A percentile compares a stretch with the other conserved stretches of the same genome.
phyloP scores from a whole-genome alignment of 768 basidiomycete genomes.

The Dentipellis sp. region DNA sequence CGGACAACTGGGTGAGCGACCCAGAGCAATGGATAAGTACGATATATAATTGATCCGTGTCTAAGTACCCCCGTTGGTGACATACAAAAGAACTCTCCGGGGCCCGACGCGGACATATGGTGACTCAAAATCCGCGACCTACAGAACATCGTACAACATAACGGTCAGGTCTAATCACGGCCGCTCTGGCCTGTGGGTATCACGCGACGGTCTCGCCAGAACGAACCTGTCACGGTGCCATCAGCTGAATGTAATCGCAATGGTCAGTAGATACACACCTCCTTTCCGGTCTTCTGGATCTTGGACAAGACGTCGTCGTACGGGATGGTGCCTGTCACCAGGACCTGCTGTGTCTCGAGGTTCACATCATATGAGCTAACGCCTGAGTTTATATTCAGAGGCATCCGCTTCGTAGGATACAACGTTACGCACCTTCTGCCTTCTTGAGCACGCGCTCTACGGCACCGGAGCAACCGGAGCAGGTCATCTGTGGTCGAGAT shows the following conservation, averaged over 20 bases:
- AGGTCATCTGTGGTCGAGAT: conserved; percentile 61
- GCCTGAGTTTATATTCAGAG: conserved; percentile 20
- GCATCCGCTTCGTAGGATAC: conserved; percentile 3
- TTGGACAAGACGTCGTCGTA: conserved; percentile 61
- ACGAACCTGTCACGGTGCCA: conserved; percentile 2
- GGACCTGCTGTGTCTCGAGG: conserved; percentile 64
- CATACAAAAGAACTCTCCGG: too few relatives aligned
- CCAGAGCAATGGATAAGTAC: too few relatives aligned
- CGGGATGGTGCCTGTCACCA: conserved; percentile 48
- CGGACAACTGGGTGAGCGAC: too few relatives aligned
- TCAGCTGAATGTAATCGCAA: background rate
- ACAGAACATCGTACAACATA: too few relatives aligned
- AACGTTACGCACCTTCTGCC: conserved; percentile 36
- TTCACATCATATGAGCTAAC: conserved; percentile 49
- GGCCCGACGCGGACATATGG: too few relatives aligned
- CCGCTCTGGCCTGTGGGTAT: background rate
- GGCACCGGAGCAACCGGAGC: conserved; percentile 79
- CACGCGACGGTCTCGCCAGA: conserved; percentile 1
- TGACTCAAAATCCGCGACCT: too few relatives aligned
- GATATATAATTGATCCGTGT: too few relatives aligned
- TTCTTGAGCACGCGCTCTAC: conserved; percentile 67
- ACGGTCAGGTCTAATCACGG: too few relatives aligned
- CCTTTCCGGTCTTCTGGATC: conserved; percentile 90
- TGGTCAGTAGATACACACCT: conserved; percentile 36
- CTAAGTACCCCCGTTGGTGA: too few relatives aligned